Evolutionary conservation across 192 early-diverging fungal species (phyloP).

Genomic region (Umbelopsis sp.): DNA sequence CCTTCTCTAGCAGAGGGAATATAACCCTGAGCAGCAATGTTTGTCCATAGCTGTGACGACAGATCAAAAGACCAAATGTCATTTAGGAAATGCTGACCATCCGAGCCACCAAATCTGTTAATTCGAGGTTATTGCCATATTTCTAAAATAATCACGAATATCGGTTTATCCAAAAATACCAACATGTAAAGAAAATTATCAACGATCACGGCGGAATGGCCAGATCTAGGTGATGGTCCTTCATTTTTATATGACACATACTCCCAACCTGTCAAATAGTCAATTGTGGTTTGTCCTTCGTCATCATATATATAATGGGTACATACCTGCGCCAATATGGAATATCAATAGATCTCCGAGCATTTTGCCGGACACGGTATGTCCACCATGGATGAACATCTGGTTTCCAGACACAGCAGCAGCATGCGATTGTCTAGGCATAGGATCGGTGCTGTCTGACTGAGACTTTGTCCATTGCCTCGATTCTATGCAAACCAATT

Average conservation of each 20-base stretch:
- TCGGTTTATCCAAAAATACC: background rate
- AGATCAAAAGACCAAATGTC: conserved; percentile 63
- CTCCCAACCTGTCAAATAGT: conserved; percentile 26
- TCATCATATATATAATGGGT: background rate
- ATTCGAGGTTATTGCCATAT: background rate
- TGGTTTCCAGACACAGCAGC: conserved; percentile 40
- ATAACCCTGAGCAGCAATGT: conserved; percentile 44
- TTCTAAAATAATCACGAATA: background rate
- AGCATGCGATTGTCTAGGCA: conserved; percentile 46
- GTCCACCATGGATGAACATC: conserved; percentile 51
- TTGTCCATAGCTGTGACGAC: conserved; percentile 45
- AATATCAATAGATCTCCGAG: conserved; percentile 47
- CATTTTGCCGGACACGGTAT: conserved; percentile 32
- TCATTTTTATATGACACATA: conserved; percentile 27
- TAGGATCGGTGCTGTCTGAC: conserved; percentile 32
- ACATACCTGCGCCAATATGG: conserved; percentile 43
- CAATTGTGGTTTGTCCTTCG: background rate
- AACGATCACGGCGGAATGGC: conserved; percentile 30
- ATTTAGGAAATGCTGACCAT: conserved; percentile 53
- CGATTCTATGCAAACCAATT: conserved; percentile 27
- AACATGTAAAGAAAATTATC: conserved; percentile 38
- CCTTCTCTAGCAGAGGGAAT: conserved; percentile 52
- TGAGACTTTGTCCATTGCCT: conserved; percentile 42
- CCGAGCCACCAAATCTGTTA: conserved; percentile 58
- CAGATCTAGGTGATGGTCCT: conserved; percentile 32